Base-by-base conservation (phyloP, 2,329 filamentous ascomycete species). In the Kalmusia sp. region DNA sequence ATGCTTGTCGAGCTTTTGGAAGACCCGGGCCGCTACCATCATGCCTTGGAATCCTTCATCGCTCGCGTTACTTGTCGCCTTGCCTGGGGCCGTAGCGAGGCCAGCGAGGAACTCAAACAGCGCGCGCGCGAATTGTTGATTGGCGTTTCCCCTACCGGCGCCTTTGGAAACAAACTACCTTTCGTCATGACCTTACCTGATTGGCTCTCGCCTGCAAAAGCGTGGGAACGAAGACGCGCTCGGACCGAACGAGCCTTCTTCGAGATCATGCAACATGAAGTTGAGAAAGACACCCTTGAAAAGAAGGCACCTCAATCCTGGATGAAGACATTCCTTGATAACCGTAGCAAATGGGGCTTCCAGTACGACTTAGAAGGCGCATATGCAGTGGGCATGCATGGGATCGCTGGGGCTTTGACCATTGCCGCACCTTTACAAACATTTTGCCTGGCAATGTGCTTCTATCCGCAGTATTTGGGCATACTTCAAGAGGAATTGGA, bases 351-450 rank as follows among this genome's bases (percentile, higher is more conserved):
- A 41, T 78, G 72, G 67, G 74, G 71, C 11, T 79, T 79, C 60
- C 64, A 68, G 14, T 73, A 74, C 25, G 75, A 78, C n/a, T 55
- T 75, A 1, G 78, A 80, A 55, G 77, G 76, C 6, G 76, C 77
- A 2, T 79, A 76, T 54, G 75, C 74, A 44, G 77, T 80, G 14
- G 78, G 77, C 6, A 79, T 80, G 78, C 76, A 79, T 47, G 77
- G 76, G 4, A 79, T 80, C 34, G 77, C 77, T 12, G 77, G 77
- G 28, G 77, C 77, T 19, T 61, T 80, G 6, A 80, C 77, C 2
- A 78, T 79, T 28, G 77, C 78, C 1, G 77, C 76, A 4, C 76
- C 76, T 0, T 78, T 80, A 75, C 76, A 79, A 56, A 76, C 71
- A 3, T 80, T 79, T 59, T 78, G 75, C 53, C 67, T 80, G n/a